Conservation (phyloP, 2,329 filamentous ascomycete genomes). For the Madurella fahalii region DNA sequence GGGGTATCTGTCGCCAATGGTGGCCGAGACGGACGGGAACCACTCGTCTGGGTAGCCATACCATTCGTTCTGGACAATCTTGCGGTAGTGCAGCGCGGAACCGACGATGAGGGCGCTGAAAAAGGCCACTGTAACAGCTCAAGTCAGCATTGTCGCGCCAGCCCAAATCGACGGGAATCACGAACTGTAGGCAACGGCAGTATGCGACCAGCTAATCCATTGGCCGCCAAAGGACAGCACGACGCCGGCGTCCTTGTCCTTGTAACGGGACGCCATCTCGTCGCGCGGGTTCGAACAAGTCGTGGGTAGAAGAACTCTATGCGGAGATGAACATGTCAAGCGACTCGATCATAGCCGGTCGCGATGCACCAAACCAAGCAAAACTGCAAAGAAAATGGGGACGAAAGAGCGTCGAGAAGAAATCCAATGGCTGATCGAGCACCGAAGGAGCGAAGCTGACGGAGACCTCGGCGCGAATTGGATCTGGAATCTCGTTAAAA, state of each 20-base stretch:
- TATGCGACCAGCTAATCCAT: slow-evolving; percentile 90
- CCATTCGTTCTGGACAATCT: slow-evolving; percentile 97
- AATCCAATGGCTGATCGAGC: background rate
- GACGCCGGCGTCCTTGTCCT: slow-evolving; percentile 61
- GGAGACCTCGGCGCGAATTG: slow-evolving; percentile 19
- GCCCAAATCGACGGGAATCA: slow-evolving; percentile 17
- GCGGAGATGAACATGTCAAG: slow-evolving; percentile 2
- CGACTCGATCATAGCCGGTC: background rate
- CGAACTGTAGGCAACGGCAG: slow-evolving; percentile 73
- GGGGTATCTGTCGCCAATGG: slow-evolving; percentile 94
- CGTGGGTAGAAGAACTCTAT: background rate
- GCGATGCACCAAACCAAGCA: background rate
- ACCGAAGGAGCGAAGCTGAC: background rate
- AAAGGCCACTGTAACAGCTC: slow-evolving; percentile 62
- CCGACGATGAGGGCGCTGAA: slow-evolving; percentile 81
- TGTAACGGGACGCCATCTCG: slow-evolving; percentile 49
- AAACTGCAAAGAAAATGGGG: background rate
- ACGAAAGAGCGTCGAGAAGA: slow-evolving; percentile 3
- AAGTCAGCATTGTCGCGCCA: slow-evolving; percentile 1
- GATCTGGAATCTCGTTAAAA: slow-evolving; percentile 4
- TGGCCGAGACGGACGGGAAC: slow-evolving; percentile 94
- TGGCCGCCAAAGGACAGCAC: slow-evolving; percentile 70
- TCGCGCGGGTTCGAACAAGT: background rate
- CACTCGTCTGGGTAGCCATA: slow-evolving; percentile 93
- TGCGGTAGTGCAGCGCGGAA: slow-evolving; percentile 79